A percentile compares a stretch with the other conserved stretches of the same genome.
Evolutionary conservation across 1,284 basidiomycete species (phyloP).

Genomic region (Phlebopus sp.): DNA sequence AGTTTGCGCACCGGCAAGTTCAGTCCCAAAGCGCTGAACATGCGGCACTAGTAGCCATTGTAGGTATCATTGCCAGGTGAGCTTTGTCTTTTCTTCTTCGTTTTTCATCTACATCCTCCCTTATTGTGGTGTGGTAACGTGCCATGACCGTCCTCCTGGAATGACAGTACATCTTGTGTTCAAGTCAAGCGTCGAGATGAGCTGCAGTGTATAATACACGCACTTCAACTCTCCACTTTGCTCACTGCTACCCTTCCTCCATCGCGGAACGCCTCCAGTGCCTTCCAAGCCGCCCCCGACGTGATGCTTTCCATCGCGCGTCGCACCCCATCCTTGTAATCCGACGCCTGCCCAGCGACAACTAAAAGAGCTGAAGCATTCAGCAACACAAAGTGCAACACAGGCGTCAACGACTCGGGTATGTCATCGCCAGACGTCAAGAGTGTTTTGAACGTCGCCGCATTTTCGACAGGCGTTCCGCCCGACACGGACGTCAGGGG

Average conservation of each 20-base stretch:
- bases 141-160: too few species aligned
- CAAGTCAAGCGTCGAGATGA: conserved; percentile 41
- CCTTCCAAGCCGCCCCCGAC: conserved; percentile 74
- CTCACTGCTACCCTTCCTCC: conserved; percentile 9
- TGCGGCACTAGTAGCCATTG: too few species aligned
- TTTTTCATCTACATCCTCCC: too few species aligned
- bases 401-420: conserved; percentile 52
- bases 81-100: too few species aligned
- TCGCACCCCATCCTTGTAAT: conserved; percentile 71
- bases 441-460: conserved; percentile 58
- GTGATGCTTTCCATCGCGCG: conserved; percentile 73
- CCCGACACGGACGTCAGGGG: conserved; percentile 71
- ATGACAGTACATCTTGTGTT: too few species aligned
- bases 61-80: too few species aligned
- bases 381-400: conserved; percentile 81
- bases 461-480: conserved; percentile 73
- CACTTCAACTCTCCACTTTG: background rate
- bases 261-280: conserved; percentile 48
- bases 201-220: background rate
- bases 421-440: conserved; percentile 51
- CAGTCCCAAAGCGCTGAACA: too few species aligned
- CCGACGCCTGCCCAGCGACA: conserved; percentile 69
- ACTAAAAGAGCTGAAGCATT: conserved; percentile 84
- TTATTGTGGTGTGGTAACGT: too few species aligned
- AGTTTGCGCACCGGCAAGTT: too few species aligned